Evolutionary conservation across 345 rosid genomes (phyloP).

Genomic region (Nephelium lappaceum): DNA sequence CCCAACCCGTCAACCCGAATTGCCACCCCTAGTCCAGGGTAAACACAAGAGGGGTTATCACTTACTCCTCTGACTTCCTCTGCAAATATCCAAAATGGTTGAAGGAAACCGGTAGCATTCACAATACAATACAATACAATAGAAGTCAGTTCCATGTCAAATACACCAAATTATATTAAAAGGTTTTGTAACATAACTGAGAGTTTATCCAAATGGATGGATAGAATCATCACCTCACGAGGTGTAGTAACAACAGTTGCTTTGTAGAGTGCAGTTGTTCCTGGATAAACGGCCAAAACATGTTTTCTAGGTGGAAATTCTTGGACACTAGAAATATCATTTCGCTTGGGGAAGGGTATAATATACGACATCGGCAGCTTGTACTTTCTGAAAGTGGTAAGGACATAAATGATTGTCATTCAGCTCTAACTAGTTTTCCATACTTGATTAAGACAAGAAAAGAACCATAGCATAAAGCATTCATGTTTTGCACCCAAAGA

Average conservation of each 20-base stretch:
- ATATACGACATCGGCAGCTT: conserved; percentile 75
- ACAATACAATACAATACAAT: conserved; percentile 23
- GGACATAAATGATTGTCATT: conserved; percentile 13
- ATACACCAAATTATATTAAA: neutral
- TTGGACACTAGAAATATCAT: conserved; percentile 55
- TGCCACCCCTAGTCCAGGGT: too few relatives aligned
- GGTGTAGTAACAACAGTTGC: conserved; percentile 84
- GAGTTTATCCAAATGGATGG: neutral
- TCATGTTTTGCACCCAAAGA: neutral
- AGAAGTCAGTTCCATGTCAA: conserved; percentile 33
- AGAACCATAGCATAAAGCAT: neutral
- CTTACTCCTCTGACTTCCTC: conserved; percentile 96
- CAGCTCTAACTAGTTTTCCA: neutral
- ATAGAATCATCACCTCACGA: conserved; percentile 56
- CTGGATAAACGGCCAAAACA: conserved; percentile 99
- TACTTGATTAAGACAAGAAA: neutral
- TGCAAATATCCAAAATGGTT: conserved; percentile 35
- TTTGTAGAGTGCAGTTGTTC: conserved; percentile 93
- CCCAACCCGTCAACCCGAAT: too few relatives aligned
- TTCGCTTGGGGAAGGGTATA: conserved; percentile 85
- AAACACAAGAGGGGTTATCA: conserved; percentile 19
- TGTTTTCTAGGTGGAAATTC: conserved; percentile 72
- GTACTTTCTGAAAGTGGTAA: conserved; percentile 63
- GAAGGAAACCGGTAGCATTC: conserved; percentile 24
- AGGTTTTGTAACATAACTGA: neutral